Evolutionary conservation across 805 yeast species (phyloP).

Genomic region (Tanozyma kutaoensis): DNA sequence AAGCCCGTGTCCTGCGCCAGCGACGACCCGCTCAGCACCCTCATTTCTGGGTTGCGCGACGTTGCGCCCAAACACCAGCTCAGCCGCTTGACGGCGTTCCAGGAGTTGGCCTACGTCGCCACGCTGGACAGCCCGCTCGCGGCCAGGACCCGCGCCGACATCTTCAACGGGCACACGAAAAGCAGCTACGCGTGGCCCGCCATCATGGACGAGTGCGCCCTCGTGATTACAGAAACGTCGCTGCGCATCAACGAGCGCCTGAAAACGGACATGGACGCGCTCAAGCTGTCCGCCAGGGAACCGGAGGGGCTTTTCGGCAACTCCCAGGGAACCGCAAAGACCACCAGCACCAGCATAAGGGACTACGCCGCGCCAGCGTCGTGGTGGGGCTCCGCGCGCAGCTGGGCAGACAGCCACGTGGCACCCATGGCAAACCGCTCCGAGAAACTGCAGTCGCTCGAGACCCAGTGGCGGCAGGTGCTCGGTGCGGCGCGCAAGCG

Average conservation of each 20-base stretch:
- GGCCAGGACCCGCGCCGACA: constrained; percentile 32
- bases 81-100: constrained; percentile 52
- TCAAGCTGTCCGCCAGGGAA: constrained; percentile 5
- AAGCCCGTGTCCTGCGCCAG: constrained; percentile 47
- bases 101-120: constrained; percentile 57
- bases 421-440: neutral
- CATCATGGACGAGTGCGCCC: constrained; percentile 46
- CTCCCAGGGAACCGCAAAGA: constrained; percentile 6
- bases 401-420: no score
- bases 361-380: no score
- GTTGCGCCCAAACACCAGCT: constrained; percentile 20
- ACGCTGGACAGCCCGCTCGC: constrained; percentile 26
- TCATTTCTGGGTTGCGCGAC: constrained; percentile 51
- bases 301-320: constrained; percentile 18
- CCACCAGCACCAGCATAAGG: neutral
- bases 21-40: constrained; percentile 48
- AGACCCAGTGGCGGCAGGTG: no score
- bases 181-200: constrained; percentile 41
- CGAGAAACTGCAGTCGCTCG: neutral
- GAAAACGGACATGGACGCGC: constrained; percentile 14
- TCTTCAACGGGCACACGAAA: constrained; percentile 37
- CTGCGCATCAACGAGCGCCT: constrained; percentile 24
- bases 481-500: no score
- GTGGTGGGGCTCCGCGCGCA: no score
- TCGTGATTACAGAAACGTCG: constrained; percentile 37